phyloP scores from a whole-genome alignment of 2,329 filamentous ascomycete genomes.

The Trichophyton rubrum region DNA sequence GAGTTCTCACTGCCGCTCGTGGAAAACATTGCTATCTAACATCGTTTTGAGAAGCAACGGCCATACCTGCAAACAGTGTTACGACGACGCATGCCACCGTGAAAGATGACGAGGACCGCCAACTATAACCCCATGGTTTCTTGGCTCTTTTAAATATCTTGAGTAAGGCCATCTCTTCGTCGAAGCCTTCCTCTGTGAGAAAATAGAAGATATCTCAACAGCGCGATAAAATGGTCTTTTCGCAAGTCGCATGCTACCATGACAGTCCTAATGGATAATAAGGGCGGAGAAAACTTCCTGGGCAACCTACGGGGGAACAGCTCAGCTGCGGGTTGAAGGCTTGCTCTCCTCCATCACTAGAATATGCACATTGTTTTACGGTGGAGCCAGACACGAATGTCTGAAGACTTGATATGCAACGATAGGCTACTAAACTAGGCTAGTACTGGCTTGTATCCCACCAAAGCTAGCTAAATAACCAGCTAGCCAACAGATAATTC shows the following conservation, averaged over 20 bases:
- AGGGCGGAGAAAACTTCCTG: too few species aligned
- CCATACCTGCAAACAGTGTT: constrained; percentile 1
- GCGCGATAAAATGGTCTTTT: background rate
- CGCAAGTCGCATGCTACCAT: background rate
- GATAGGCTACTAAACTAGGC: background rate
- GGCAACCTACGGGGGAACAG: too few species aligned
- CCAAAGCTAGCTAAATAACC: background rate
- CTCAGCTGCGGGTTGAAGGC: too few species aligned
- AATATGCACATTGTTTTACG: background rate
- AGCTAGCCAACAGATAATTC: background rate
- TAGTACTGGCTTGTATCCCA: background rate
- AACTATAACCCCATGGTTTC: background rate
- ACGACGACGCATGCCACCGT: background rate
- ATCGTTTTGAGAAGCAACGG: background rate
- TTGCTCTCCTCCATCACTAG: too few species aligned
- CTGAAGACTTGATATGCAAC: background rate
- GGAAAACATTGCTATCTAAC: background rate
- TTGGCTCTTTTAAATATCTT: background rate
- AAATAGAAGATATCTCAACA: too few species aligned
- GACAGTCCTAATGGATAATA: too few species aligned
- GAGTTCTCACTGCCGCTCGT: background rate
- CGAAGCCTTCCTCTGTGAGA: too few species aligned
- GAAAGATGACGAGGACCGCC: background rate
- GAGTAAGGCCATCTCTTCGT: background rate
- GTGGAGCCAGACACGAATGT: background rate